Evolutionary conservation across 2,329 filamentous ascomycete genomes (phyloP), one percentile per base, ranked within the genome.

Genomic region (Herpotrichia juniperi): DNA sequence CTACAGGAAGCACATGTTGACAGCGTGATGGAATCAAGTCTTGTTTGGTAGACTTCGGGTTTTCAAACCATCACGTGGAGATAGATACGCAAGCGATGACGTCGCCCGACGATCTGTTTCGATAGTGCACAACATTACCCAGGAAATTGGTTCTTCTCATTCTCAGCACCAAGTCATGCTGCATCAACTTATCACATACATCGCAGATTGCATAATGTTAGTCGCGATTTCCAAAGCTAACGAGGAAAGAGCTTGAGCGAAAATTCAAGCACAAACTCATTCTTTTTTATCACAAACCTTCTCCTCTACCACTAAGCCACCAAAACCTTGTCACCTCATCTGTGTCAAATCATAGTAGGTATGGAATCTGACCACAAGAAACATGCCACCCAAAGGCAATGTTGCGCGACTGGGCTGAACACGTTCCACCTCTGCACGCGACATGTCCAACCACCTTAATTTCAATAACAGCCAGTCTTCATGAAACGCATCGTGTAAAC

Each of bases 71-170:
- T 42, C 34, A 42, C 46, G 46, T 47, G 46, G 21, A n/a, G 21
- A n/a, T 31, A n/a, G 21, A n/a, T 11, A n/a, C 28, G 24, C 46
- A 28, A 24, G 25, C 24, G 40, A 55, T 60, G 57, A 60, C 54
- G 57, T 53, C 46, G 51, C 31, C n/a, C 19, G 34, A 30, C 26
- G 51, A 50, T 46, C 48, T 48, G 39, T 42, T 45, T 37, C 50
- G 37, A 51, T 40, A 42, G 45, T 50, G 37, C 37, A 46, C n/a
- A n/a, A n/a, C n/a, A n/a, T n/a, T n/a, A n/a, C 37, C 19, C 3
- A 14, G 7, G 22, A 3, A 22, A 16, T 16, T 17, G 37, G 22
- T 25, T 40, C 37, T 40, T 24, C 4, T 40, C 21, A 3, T 24
- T 6, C 12, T 21, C 9, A 8, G n/a, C 14, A n/a, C 6, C 17